phyloP scores from a whole-genome alignment of 768 basidiomycete genomes.

The Clavulina sp. region DNA sequence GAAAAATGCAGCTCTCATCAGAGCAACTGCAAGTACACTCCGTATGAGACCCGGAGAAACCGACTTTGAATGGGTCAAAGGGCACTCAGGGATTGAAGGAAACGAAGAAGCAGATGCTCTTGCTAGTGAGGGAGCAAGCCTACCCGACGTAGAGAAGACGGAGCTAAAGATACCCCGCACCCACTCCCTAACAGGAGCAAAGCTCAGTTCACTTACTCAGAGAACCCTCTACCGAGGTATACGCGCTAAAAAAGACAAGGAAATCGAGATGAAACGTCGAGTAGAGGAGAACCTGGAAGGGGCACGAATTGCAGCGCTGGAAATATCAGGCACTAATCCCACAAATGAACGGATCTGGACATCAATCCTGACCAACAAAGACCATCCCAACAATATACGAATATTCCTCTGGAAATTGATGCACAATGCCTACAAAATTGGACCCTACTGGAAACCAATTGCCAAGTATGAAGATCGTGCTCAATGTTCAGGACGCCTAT shows the following conservation, averaged over 20 bases:
- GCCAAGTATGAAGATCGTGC: background rate
- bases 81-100: background rate
- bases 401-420: background rate
- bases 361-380: background rate
- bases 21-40: background rate
- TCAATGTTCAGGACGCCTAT: background rate
- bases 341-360: background rate
- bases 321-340: background rate
- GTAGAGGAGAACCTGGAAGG: background rate
- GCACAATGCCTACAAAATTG: no score
- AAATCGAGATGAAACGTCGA: background rate
- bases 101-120: background rate
- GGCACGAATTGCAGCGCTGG: background rate
- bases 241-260: background rate
- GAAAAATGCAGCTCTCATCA: background rate
- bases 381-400: background rate
- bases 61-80: background rate
- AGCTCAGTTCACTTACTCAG: background rate
- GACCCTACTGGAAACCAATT: background rate
- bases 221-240: background rate
- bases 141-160: background rate
- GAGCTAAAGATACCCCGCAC: background rate
- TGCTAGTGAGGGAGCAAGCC: background rate
- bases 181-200: background rate
- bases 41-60: background rate